These are phyloP conservation scores for Mycena maculata DNA, from an alignment of 768 basidiomycete species.

Conservation along the genomic window DNA sequence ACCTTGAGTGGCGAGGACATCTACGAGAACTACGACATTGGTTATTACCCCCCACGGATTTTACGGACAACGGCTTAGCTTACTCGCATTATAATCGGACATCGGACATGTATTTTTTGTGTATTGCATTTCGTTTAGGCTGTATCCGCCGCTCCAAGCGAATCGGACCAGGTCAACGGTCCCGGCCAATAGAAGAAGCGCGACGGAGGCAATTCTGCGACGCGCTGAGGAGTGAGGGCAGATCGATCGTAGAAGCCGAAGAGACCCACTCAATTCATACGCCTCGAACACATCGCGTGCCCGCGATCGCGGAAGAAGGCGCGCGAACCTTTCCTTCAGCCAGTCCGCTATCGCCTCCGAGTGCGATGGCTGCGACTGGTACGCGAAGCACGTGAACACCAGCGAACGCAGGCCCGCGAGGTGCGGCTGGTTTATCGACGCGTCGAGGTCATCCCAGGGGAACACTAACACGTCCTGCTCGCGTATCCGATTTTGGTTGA, in stretches of 20 bases:
- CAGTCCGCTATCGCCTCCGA: background rate
- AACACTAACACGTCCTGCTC: background rate
- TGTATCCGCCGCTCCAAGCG: background rate
- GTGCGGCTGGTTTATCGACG: constrained; percentile 5
- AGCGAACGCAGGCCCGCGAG: background rate
- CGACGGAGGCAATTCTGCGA: background rate
- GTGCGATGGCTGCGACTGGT: background rate
- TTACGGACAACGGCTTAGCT: background rate
- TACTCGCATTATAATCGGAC: background rate
- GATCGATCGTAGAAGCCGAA: background rate
- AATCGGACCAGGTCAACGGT: constrained; percentile 3
- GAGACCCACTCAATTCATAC: constrained; percentile 13
- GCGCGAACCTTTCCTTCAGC: background rate
- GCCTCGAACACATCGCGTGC: constrained; percentile 11
- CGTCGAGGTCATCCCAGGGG: constrained; percentile 9
- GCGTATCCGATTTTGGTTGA: background rate
- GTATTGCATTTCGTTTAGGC: background rate
- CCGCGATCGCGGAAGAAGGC: constrained; percentile 2
- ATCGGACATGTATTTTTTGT: background rate
- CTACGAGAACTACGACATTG: background rate
- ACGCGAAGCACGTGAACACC: constrained; percentile 3
- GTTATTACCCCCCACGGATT: background rate
- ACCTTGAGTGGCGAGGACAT: too few species aligned
- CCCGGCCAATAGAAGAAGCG: constrained; percentile 26
- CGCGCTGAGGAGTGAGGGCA: too few species aligned